Percentiles rank a stretch among this genome's conserved stretches.
phyloP scores from a whole-genome alignment of 257 asterid genomes.

The Nicotiana otophora region DNA sequence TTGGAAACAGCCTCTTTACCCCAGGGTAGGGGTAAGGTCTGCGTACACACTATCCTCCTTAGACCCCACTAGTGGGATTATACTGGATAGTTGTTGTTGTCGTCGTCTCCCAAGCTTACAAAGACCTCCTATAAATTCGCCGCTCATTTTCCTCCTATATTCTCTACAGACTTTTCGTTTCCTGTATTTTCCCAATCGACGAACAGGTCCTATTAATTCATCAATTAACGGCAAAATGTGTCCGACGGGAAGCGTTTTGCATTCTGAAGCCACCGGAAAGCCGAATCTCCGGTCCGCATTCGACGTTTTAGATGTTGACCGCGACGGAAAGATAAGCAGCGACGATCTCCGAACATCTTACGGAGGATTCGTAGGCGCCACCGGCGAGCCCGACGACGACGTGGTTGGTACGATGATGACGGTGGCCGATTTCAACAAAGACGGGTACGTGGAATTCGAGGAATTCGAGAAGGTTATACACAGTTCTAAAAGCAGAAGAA shows the following conservation, averaged over 20 bases:
- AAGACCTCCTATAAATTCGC: neutral
- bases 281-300: slow-evolving; percentile 65
- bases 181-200: neutral
- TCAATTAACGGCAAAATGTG: slow-evolving; percentile 42
- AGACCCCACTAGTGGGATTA: too few relatives aligned
- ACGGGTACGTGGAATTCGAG: slow-evolving; percentile 77
- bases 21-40: too few relatives aligned
- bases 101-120: neutral
- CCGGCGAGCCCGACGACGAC: slow-evolving; percentile 25
- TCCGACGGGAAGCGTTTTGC: slow-evolving; percentile 49
- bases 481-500: neutral
- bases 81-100: too few relatives aligned
- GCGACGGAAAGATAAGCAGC: slow-evolving; percentile 74
- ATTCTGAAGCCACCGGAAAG: neutral
- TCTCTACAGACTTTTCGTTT: neutral
- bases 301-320: slow-evolving; percentile 71
- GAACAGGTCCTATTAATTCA: neutral
- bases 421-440: slow-evolving; percentile 54
- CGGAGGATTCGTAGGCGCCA: slow-evolving; percentile 28
- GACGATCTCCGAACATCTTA: slow-evolving; percentile 60
- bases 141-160: neutral
- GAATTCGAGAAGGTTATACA: slow-evolving; percentile 75
- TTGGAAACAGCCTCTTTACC: too few relatives aligned
- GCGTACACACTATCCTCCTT: too few relatives aligned
- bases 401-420: slow-evolving; percentile 66